Evolutionary conservation across 139 green algal genomes (phyloP).

Genomic region (Haematococcus lacustris): DNA sequence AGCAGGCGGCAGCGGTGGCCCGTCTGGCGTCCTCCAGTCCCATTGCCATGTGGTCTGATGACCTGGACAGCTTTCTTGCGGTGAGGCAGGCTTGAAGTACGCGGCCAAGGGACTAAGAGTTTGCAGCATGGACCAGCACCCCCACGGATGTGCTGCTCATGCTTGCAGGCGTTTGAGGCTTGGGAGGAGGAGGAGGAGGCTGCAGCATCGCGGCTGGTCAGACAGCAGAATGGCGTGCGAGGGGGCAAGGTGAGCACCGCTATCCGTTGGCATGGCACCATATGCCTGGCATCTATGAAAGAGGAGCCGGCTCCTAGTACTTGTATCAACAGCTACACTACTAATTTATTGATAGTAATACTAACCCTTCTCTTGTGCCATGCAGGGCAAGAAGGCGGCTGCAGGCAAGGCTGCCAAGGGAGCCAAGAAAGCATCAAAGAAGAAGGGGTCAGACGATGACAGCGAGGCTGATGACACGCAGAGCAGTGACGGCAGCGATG

Average conservation of each 20-base stretch:
- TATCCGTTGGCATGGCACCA: background rate
- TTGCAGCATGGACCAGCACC: background rate
- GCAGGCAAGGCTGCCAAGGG: background rate
- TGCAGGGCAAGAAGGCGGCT: conserved; percentile 13
- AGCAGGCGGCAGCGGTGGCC: conserved; percentile 43
- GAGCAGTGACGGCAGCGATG: background rate
- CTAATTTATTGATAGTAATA: background rate
- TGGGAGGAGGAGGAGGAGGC: conserved; percentile 48
- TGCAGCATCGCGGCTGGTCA: conserved; percentile 17
- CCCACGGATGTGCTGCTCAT: background rate
- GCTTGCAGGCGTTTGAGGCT: conserved; percentile 29
- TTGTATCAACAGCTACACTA: background rate
- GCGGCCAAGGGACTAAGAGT: background rate
- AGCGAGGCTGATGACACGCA: background rate
- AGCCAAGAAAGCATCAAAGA: background rate
- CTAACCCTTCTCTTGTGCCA: background rate
- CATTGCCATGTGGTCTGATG: conserved; percentile 67
- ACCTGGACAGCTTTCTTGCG: conserved; percentile 76
- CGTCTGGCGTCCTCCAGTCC: conserved; percentile 51
- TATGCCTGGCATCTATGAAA: background rate
- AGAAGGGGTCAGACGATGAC: background rate
- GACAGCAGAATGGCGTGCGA: conserved; percentile 1
- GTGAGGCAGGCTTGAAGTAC: conserved; percentile 12
- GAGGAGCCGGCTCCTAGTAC: background rate
- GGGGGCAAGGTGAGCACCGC: background rate